Percentiles rank a stretch among this genome's conserved stretches.
phyloP scores from a whole-genome alignment of 2,329 filamentous ascomycete genomes.

The Botrytis cinerea region DNA sequence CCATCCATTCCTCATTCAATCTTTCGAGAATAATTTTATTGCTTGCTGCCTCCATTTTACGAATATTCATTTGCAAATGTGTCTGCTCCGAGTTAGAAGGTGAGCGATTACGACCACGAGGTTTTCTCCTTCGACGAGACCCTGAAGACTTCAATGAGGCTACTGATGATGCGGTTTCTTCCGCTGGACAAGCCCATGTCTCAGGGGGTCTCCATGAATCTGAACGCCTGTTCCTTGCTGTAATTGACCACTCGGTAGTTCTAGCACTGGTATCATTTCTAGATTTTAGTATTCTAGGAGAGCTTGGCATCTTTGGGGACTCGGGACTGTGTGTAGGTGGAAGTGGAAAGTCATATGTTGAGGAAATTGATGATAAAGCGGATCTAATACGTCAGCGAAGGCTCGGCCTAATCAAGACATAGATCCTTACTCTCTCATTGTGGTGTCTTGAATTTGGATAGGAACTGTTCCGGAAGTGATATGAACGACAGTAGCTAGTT shows the following conservation, averaged over 20 bases:
- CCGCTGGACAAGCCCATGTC: conserved; percentile 29
- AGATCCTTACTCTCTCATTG: conserved; percentile 27
- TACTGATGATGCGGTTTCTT: conserved; percentile 14
- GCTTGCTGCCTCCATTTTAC: conserved; percentile 56
- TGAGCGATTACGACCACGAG: conserved; percentile 17
- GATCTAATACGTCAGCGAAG: conserved; percentile 22
- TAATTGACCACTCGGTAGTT: conserved; percentile 26
- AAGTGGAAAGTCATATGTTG: conserved; percentile 35
- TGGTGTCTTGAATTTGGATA: conserved; percentile 29
- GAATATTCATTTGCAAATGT: conserved; percentile 55
- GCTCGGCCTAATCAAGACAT: no score
- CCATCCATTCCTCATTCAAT: conserved; percentile 54
- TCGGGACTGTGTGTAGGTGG: conserved; percentile 24
- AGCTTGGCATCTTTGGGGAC: conserved; percentile 5
- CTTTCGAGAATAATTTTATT: conserved; percentile 55
- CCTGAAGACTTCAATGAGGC: conserved; percentile 18
- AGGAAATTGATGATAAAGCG: conserved; percentile 25
- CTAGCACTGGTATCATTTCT: conserved; percentile 22
- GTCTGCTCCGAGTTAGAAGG: conserved; percentile 33
- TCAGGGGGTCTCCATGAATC: conserved; percentile 36
- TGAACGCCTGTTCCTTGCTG: conserved; percentile 21
- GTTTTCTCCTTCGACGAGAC: conserved; percentile 19
- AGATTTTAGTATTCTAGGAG: conserved; percentile 3
- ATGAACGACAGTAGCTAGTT: conserved; percentile 44
- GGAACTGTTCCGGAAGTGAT: conserved; percentile 39